phyloP scores from a whole-genome alignment of 1,139 yeast species.

The Nakaseomyces sp. region DNA sequence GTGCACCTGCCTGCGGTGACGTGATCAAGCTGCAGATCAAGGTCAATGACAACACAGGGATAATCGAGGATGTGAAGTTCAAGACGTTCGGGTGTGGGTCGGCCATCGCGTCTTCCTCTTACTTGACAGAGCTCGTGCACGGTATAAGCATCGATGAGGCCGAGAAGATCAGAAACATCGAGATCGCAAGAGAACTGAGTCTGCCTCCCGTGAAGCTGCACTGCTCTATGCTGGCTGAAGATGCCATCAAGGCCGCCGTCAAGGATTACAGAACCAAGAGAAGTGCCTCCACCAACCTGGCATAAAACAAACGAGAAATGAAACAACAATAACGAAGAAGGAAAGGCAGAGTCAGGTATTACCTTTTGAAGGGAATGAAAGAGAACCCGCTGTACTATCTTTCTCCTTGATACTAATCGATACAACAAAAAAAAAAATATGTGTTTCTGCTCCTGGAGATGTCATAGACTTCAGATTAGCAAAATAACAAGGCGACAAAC shows the following conservation, averaged over 20 bases:
- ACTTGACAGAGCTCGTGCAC: conserved; percentile 88
- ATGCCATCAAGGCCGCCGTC: conserved; percentile 94
- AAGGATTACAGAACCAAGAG: conserved; percentile 82
- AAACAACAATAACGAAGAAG: neutral
- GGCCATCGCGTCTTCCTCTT: conserved; percentile 92
- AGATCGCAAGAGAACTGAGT: conserved; percentile 84
- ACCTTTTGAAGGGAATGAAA: too few relatives aligned
- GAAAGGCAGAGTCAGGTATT: neutral
- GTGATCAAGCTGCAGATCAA: conserved; percentile 95
- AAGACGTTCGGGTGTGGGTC: conserved; percentile 98
- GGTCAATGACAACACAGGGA: conserved; percentile 82
- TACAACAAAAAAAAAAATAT: too few relatives aligned
- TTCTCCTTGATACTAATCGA: too few relatives aligned
- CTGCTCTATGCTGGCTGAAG: conserved; percentile 98
- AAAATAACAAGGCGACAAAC: too few relatives aligned
- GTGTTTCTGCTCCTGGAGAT: too few relatives aligned
- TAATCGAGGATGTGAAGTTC: conserved; percentile 89
- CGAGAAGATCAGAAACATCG: conserved; percentile 77
- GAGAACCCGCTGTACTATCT: too few relatives aligned
- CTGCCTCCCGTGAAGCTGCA: conserved; percentile 96
- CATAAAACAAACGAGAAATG: neutral
- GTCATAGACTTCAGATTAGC: too few relatives aligned
- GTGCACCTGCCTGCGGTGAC: conserved; percentile 99
- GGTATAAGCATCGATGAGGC: conserved; percentile 96
- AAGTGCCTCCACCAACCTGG: conserved; percentile 5